Evolutionary conservation across 805 yeast species (phyloP), one percentile per base, ranked within the genome.

Genomic region (Metschnikowia baotianmanensis): DNA sequence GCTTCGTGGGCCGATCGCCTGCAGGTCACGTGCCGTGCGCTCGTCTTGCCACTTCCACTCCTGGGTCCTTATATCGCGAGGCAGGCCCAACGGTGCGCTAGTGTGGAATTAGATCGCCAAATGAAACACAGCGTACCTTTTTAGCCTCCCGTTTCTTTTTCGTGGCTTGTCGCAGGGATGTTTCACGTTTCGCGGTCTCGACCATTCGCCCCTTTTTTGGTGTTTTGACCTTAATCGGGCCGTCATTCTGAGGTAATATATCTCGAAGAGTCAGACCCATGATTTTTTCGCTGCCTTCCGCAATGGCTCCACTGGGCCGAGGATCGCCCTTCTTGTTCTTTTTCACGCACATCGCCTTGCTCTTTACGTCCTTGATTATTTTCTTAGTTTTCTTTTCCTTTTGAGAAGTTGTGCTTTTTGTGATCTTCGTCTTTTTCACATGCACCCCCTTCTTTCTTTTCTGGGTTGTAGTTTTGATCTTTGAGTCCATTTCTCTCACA

Each of bases 41-140:
- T 16, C 23, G 30, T 4, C 36, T 18, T 24, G 22, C 36, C 30
- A 22, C 36, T 16, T 25, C 12, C 27, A 18, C 29, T 10, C 34
- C 31, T 18, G 21, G 16, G 18, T 16, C 31, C 31, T 16, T 6
- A 29, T 15, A 10, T 13, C 31, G 31, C 16, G 16, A n/a, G 34
- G 24, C 15, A n/a, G 34, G 17, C 17, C n/a, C n/a, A 24, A 12
- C 21, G 7, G 20, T 12, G 37, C 32, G 8, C 29, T 31, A 26
- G 23, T 10, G 15, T 19, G 9, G n/a, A 31, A 43, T 33, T 12
- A 43, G 30, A 17, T 43, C 47, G 27, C 20, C 38, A 23, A 43
- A 43, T n/a, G 47, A 43, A 18, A 43, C 36, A 38, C 38, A 32
- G 26, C 44, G 41, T 30, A 39, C 47, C 26, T 23, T 25, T 18